Percentiles rank a stretch among this genome's conserved stretches.
phyloP scores from a whole-genome alignment of 192 early-diverging fungal species.

The Backusella mclennaniae region DNA sequence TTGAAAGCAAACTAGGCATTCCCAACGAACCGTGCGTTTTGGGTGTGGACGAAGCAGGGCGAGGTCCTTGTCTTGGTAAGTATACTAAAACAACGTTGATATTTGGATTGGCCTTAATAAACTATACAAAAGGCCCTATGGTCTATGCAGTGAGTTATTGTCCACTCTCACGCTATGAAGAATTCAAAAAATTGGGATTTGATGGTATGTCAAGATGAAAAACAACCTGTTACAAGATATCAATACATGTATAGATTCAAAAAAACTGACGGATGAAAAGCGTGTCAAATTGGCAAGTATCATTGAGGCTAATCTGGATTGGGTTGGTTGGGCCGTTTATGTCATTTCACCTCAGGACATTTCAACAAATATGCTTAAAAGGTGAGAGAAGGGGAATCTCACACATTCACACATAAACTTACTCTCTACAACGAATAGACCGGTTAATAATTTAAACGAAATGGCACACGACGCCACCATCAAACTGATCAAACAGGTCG shows the following conservation, averaged over 20 bases:
- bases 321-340: slow-evolving; percentile 83
- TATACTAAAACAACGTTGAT: neutral
- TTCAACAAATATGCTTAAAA: slow-evolving; percentile 84
- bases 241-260: slow-evolving; percentile 75
- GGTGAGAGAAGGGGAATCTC: slow-evolving; percentile 38
- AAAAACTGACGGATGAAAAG: slow-evolving; percentile 77
- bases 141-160: slow-evolving; percentile 93
- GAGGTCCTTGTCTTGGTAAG: slow-evolving; percentile 89
- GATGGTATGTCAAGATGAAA: slow-evolving; percentile 53
- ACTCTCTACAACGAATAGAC: slow-evolving; percentile 34
- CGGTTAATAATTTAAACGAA: slow-evolving; percentile 90
- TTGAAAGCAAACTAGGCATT: slow-evolving; percentile 2
- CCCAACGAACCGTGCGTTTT: slow-evolving; percentile 61
- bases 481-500: slow-evolving; percentile 64
- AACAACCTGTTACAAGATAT: neutral
- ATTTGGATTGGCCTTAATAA: neutral
- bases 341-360: slow-evolving; percentile 90
- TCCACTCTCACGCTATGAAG: slow-evolving; percentile 56
- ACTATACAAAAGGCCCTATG: slow-evolving; percentile 75
- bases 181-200: slow-evolving; percentile 75
- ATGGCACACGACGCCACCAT: slow-evolving; percentile 96
- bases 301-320: slow-evolving; percentile 54
- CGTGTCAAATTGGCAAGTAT: slow-evolving; percentile 69
- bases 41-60: slow-evolving; percentile 97
- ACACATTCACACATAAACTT: neutral